Base-by-base conservation (phyloP, 192 early-diverging fungal species). In the Cetraspora pellucida region DNA sequence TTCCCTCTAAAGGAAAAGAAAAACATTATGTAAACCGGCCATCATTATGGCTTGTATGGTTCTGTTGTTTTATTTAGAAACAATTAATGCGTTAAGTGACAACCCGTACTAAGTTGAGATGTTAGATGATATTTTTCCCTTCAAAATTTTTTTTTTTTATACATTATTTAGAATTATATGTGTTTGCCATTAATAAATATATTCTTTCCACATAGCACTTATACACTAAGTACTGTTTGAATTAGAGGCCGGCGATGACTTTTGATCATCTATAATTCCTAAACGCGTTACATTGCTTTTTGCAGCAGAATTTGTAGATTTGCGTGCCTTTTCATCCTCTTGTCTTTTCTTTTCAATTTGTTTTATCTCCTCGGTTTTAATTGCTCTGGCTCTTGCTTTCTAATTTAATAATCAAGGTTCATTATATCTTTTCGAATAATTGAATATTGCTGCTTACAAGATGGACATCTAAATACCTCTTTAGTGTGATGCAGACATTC, bases 401-500 rank as follows among this genome's bases (percentile, higher is more conserved):
- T 89, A 77, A 47, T 47, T 19, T 52, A 63, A 55, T 27, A 47
- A 21, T 44, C 27, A 46, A 30, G 3, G 30, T 49, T 23, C 19
- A 27, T 11, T 13, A 49, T 55, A 10, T 10, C 49, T 69, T 30
- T 55, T 19, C 52, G 49, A 65, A 27, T 37, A 37, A 2, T 37
- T 37, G 37, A 37, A 37, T 21, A 25, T 77, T 55, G 13, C n/a
- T 58, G 9, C 16, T 23, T 10, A 8, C 27, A 78, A n/a, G 47
- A 45, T 30, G 2, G n/a, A 7, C 17, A 6, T 21, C 10, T 46
- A 5, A 61, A 54, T 78, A 95, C 95, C 89, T 98, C 97, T 81
- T 98, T 98, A 77, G 91, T 91, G 80, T 96, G 95, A 81, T 96
- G 95, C 59, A 98, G 87, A 82, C 97, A 98, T 85, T 98, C 97